phyloP scores from a whole-genome alignment of 805 yeast species.

The Tetrapisispora namnaoensis region DNA sequence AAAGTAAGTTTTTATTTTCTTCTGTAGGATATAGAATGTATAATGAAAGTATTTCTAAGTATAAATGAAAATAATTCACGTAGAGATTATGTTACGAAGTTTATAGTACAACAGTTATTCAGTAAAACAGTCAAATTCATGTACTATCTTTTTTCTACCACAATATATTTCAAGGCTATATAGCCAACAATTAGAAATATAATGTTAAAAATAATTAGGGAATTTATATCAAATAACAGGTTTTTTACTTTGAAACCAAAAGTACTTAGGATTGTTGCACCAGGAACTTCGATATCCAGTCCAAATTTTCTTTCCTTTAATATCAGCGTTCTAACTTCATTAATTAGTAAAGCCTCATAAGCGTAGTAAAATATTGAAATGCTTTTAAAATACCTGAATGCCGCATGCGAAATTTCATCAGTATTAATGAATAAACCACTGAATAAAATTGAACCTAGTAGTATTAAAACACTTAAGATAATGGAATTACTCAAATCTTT shows the following conservation, averaged over 20 bases:
- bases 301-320: constrained; percentile 87
- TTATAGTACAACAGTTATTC: no score
- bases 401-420: constrained; percentile 44
- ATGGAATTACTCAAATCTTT: constrained; percentile 91
- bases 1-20: no score
- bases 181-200: constrained; percentile 63
- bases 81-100: no score
- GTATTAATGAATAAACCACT: constrained; percentile 92
- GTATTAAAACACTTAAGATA: constrained; percentile 71
- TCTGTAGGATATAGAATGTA: no score
- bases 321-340: constrained; percentile 82
- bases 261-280: constrained; percentile 91
- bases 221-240: constrained; percentile 53
- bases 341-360: constrained; percentile 83
- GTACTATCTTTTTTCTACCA: constrained; percentile 59
- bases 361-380: constrained; percentile 91
- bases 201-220: constrained; percentile 47
- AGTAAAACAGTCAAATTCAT: background rate
- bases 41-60: no score
- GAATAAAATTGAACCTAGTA: constrained; percentile 77
- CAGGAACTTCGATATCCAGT: constrained; percentile 89
- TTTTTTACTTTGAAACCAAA: constrained; percentile 88
- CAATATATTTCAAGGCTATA: constrained; percentile 56
- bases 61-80: no score
- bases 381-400: constrained; percentile 67